Evolutionary conservation across 352 stramenopile species (phyloP).

Genomic region (Phytophthora pseudosyringae): DNA sequence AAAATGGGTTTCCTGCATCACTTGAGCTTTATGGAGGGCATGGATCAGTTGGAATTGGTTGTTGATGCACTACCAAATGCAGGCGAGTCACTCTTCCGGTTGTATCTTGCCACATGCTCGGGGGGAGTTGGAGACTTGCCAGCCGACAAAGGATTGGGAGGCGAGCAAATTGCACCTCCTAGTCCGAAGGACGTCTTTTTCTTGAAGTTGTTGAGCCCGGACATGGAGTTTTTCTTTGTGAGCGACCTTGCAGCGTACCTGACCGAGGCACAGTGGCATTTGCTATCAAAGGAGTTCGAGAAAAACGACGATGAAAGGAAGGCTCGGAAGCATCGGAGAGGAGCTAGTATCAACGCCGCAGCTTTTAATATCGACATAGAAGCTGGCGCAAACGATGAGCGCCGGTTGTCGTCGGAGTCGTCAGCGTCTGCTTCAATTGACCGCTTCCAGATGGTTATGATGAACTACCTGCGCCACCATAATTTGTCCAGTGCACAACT

Average conservation of each 20-base stretch:
- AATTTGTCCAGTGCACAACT: slow-evolving; percentile 54
- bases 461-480: slow-evolving; percentile 67
- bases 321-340: slow-evolving; percentile 24
- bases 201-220: slow-evolving; percentile 53
- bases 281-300: slow-evolving; percentile 70
- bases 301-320: slow-evolving; percentile 53
- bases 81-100: slow-evolving; percentile 64
- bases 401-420: slow-evolving; percentile 9
- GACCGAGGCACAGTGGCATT: slow-evolving; percentile 68
- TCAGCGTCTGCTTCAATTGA: slow-evolving; percentile 42
- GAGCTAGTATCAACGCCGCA: slow-evolving; percentile 9
- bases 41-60: slow-evolving; percentile 61
- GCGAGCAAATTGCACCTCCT: background rate
- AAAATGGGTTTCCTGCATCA: slow-evolving; percentile 72
- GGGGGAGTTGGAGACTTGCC: slow-evolving; percentile 27
- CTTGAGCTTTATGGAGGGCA: slow-evolving; percentile 59
- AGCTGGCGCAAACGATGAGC: slow-evolving; percentile 28
- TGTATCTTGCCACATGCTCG: slow-evolving; percentile 61
- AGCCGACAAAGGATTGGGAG: slow-evolving; percentile 12
- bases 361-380: slow-evolving; percentile 24
- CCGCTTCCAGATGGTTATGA: slow-evolving; percentile 64
- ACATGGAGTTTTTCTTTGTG: slow-evolving; percentile 81
- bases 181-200: slow-evolving; percentile 67
- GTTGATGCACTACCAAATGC: slow-evolving; percentile 59
- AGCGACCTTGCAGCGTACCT: slow-evolving; percentile 64